A percentile compares a stretch with the other conserved stretches of the same genome.
These are phyloP conservation scores for Monosporozyma yasuniensis DNA, from an alignment of 805 yeast genomes.

Conservation along the genomic window DNA sequence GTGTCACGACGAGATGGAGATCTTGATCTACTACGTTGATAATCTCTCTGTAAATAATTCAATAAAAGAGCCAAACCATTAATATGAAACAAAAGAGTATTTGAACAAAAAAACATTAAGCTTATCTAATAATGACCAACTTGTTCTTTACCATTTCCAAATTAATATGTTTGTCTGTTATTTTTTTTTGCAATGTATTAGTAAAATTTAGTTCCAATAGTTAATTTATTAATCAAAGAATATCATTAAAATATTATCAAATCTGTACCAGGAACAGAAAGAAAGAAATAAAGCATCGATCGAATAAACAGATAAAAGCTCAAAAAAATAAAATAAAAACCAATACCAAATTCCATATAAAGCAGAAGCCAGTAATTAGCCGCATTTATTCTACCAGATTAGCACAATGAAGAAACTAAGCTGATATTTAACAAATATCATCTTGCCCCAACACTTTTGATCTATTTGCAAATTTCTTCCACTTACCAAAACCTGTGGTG, in stretches of 20 bases:
- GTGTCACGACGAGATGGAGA: constrained; percentile 15
- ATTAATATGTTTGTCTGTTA: not conserved
- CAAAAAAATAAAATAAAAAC: not conserved
- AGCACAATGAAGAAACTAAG: not conserved
- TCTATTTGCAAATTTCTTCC: not conserved
- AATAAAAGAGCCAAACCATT: not conserved
- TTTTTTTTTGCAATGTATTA: not conserved
- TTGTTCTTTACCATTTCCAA: not conserved
- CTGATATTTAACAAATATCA: not conserved
- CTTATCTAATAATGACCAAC: not conserved
- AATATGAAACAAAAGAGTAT: not conserved
- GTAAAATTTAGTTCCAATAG: not conserved
- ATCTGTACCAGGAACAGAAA: not conserved
- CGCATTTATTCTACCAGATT: not conserved
- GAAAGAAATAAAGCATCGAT: not conserved
- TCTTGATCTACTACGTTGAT: constrained; percentile 17
- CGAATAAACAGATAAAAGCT: not conserved
- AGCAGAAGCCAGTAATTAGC: not conserved
- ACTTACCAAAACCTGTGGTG: not conserved
- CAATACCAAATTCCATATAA: not conserved
- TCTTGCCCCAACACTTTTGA: not conserved
- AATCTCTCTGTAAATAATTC: not conserved
- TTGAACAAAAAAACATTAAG: not conserved
- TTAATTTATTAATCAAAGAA: not conserved
- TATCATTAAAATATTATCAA: not conserved